Base-by-base conservation (phyloP, 2,329 filamentous ascomycete genomes). In the Colletotrichum lini region DNA sequence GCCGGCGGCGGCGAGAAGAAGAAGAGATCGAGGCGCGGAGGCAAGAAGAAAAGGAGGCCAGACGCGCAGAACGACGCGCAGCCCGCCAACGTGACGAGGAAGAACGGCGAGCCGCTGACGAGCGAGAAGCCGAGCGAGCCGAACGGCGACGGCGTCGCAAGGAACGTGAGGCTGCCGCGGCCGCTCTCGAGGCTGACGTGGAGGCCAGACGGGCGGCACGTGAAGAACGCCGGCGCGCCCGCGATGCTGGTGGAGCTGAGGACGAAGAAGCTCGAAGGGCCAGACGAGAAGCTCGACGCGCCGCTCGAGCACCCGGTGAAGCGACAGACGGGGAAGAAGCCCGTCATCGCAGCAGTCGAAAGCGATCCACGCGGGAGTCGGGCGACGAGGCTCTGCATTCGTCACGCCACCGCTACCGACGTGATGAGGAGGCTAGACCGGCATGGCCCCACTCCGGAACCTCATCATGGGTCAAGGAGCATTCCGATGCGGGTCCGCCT, bases 401-500 rank as follows among this genome's bases (percentile, higher is more conserved):
- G 6, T 80, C 81, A 77, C 76, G 53, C 12, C 68, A 80, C 59
- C 80, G 81, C 78, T 75, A 73, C 6, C 66, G 72, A 16, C 73
- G 72, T 45, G 67, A 78, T 30, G 77, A 80, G 50, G 75, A 81
- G 44, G 57, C 71, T 30, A 80, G 76, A 61, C 73, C 84, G 10
- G 82, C 82, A 12, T 91, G 90, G 90, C 89, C 90, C 21, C 88
- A 91, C 77, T 90, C 87, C 8, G 89, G 90, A 35, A 91, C 89
- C 0, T 89, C 88, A 10, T 91, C 89, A 0, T 92, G 90, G 90
- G 89, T 91, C 5, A 91, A 91, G 78, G 89, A 91, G 15, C 86
- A 90, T 74, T 88, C 87, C 2, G 90, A 91, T 74, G 89, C 89
- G 3, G 88, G 88, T 2, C 88, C 89, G 3, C 89, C 89, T 2